Conservation (phyloP, 2,329 filamentous ascomycete genomes). For the Chrysoporthe austroafricana region DNA sequence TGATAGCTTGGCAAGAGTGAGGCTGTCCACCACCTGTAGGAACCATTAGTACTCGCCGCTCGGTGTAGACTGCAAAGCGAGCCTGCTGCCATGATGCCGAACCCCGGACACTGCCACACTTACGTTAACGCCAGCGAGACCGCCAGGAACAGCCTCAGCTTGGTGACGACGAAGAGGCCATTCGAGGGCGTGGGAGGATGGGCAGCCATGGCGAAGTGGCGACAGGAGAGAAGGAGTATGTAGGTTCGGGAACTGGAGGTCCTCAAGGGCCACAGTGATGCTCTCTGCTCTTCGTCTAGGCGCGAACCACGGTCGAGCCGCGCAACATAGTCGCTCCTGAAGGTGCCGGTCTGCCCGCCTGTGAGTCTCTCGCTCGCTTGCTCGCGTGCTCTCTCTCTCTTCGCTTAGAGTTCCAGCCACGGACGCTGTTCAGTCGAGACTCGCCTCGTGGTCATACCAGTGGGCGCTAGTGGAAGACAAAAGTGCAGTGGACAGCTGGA, state of each 20-base stretch:
- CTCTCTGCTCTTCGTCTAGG: conserved; percentile 3
- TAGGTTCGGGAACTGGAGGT: neutral
- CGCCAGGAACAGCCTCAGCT: conserved; percentile 40
- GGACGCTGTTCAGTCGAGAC: neutral
- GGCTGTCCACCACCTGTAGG: conserved; percentile 51
- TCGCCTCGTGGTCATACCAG: neutral
- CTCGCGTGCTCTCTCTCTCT: neutral
- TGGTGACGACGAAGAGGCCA: conserved; percentile 40
- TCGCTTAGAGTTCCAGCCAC: neutral
- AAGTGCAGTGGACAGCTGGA: neutral
- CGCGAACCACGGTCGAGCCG: neutral
- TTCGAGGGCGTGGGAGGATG: conserved; percentile 27
- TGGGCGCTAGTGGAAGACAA: neutral
- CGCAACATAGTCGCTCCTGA: neutral
- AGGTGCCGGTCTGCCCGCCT: neutral
- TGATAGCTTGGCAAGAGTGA: conserved; percentile 48
- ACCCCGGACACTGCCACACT: conserved; percentile 26
- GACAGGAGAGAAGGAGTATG: neutral
- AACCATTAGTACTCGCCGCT: neutral
- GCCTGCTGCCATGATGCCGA: neutral
- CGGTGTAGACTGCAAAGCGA: conserved; percentile 1
- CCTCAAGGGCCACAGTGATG: conserved; percentile 1
- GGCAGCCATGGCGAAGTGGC: conserved; percentile 30
- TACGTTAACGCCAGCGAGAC: conserved; percentile 45
- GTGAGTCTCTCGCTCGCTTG: neutral